Evolutionary conservation across 2,329 filamentous ascomycete genomes (phyloP).

Genomic region (Calonectria leucothoes): DNA sequence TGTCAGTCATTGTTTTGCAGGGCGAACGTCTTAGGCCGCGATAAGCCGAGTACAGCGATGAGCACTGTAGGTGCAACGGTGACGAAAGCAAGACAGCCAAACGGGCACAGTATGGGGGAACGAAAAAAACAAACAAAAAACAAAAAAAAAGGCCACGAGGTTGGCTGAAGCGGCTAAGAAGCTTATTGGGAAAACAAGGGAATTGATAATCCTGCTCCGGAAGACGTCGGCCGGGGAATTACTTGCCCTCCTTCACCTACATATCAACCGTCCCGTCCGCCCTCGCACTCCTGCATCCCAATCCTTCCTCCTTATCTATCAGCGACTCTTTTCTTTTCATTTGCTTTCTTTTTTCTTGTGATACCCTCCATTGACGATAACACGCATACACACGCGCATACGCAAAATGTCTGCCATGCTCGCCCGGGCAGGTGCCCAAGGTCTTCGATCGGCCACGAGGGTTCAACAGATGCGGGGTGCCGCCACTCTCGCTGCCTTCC

Average conservation of each 20-base stretch:
- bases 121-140: neutral
- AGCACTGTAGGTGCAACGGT: neutral
- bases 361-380: conserved; percentile 37
- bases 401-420: conserved; percentile 49
- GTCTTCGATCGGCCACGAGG: conserved; percentile 45
- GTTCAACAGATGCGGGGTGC: conserved; percentile 46
- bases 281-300: neutral
- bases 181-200: conserved; percentile 21
- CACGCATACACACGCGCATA: conserved; percentile 8
- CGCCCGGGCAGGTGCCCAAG: conserved; percentile 46
- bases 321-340: conserved; percentile 8
- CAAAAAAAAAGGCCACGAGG: conserved; percentile 7
- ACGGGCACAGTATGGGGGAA: neutral
- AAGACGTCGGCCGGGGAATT: neutral
- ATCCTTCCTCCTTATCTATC: conserved; percentile 23
- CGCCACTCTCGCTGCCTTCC: conserved; percentile 83
- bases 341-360: conserved; percentile 28
- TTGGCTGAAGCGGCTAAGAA: neutral
- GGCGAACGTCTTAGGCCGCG: conserved; percentile 38
- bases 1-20: conserved; percentile 19
- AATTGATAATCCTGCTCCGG: neutral
- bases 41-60: conserved; percentile 42
- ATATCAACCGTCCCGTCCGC: neutral
- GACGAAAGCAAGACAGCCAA: conserved; percentile 13
- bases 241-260: conserved; percentile 13